Percentiles rank a stretch among this genome's conserved stretches.
These are phyloP conservation scores for Phaeophleospora eucalypticola DNA, from an alignment of 2,329 filamentous ascomycete species.

Conservation along the genomic window DNA sequence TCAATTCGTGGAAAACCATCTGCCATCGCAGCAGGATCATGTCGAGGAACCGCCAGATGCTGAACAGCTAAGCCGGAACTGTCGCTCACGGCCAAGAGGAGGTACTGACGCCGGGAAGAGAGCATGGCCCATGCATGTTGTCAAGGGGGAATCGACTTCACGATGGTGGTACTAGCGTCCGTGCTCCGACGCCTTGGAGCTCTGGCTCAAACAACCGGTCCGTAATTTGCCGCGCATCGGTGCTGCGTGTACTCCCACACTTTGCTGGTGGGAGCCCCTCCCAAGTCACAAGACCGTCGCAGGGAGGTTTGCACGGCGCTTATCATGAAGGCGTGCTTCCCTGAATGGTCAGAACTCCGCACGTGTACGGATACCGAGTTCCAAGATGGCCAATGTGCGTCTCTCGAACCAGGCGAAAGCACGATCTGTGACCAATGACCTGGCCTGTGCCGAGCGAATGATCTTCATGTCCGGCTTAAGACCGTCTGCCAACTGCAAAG, in stretches of 20 bases:
- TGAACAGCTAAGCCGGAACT: neutral
- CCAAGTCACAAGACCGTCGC: neutral
- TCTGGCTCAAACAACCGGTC: neutral
- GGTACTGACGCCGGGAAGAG: neutral
- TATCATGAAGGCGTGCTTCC: neutral
- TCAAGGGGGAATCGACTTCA: neutral
- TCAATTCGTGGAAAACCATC: neutral
- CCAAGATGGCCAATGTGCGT: neutral
- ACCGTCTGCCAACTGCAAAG: too few species aligned
- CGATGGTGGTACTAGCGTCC: neutral
- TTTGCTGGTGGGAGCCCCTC: neutral
- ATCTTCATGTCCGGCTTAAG: too few species aligned
- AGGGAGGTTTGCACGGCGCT: neutral
- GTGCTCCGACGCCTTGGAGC: neutral
- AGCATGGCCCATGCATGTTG: neutral
- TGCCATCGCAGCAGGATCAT: slow-evolving; percentile 3
- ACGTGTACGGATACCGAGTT: neutral
- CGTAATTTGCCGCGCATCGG: neutral
- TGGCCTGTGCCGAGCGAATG: too few species aligned
- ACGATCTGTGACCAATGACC: neutral
- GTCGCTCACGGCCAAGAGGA: neutral
- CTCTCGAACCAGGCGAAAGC: neutral
- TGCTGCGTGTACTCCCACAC: neutral
- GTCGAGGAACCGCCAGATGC: slow-evolving; percentile 1
- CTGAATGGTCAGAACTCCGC: neutral